phyloP scores from a whole-genome alignment of 306 rosid genomes.

The Sesbania bispinosa region DNA sequence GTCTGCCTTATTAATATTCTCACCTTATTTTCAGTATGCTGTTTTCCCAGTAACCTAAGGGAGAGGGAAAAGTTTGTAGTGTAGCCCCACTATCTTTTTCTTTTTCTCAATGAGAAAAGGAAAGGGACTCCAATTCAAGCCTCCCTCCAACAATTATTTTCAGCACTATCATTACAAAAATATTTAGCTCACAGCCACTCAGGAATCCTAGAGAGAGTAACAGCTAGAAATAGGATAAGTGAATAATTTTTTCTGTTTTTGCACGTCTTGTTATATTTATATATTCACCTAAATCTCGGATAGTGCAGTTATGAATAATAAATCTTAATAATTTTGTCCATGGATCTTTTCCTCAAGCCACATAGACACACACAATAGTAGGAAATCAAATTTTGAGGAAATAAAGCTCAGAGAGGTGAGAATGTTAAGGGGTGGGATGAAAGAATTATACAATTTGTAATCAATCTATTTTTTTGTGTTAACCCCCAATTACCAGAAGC shows the following conservation, averaged over 20 bases:
- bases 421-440: too few relatives aligned
- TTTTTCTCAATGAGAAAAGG: conserved; percentile 21
- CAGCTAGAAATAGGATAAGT: background rate
- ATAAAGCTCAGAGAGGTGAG: background rate
- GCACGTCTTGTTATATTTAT: conserved; percentile 6
- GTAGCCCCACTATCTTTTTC: conserved; percentile 28
- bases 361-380: background rate
- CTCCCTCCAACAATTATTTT: conserved; percentile 21
- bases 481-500: too few relatives aligned
- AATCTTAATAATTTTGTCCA: background rate
- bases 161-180: conserved; percentile 20
- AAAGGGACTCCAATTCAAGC: conserved; percentile 1
- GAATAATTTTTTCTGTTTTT: background rate
- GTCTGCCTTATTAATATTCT: conserved; percentile 20
- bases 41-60: conserved; percentile 2
- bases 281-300: background rate
- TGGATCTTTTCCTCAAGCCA: background rate
- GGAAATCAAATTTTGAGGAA: background rate
- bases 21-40: conserved; percentile 30
- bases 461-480: too few relatives aligned
- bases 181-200: background rate
- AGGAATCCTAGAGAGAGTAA: conserved; percentile 34
- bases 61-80: conserved; percentile 4
- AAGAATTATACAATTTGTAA: too few relatives aligned
- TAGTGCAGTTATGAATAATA: background rate